Base-by-base conservation (phyloP, 257 asterid genomes). In the Echium plantagineum region DNA sequence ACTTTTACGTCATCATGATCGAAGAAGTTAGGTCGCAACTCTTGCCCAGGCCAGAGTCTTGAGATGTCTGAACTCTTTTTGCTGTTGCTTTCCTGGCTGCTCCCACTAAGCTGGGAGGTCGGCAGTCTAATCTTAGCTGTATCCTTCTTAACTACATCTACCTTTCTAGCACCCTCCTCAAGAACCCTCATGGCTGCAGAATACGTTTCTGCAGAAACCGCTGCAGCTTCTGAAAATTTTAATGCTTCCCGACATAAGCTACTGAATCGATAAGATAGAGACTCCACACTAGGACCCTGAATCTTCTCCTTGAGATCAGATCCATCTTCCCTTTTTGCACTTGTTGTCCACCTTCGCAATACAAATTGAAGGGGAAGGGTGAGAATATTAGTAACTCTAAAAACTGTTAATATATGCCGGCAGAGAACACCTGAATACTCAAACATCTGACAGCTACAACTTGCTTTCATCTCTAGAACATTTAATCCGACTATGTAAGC, bases 391-490 rank as follows among this genome's bases (percentile, higher is more conserved):
- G 95, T 83, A 67, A 83, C 95, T 18, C 93, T 81, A 71, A 86
- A 86, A 31, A 86, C 95, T 26, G 95, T 86, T 62, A 86, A 69
- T 58, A 86, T 75, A 66, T 86, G 95, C 63, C 94, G 72, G 49
- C 95, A 83, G 18, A 86, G 78, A 64, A 86, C 79, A 61, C 95
- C 95, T 8, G 79, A 74, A 69, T 83, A 83, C 83, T 86, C 93
- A 73, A 86, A 81, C 95, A 86, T 83, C 65, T 78, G 87, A 70
- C 95, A 86, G 76, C 90, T 84, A 75, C 95, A 86, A 78, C 77
- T 75, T 57, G 90, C 87, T 58, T 66, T 86, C 87, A 82, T 80
- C 73, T 72, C 80, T 6, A 81, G 67, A 70, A 75, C 72, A 68
- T 77, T 77, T 63, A 86, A 67, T 47, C 60, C 68, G 54, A 86